Conservation (phyloP, 2,329 filamentous ascomycete genomes). For the Talaromyces sp. region DNA sequence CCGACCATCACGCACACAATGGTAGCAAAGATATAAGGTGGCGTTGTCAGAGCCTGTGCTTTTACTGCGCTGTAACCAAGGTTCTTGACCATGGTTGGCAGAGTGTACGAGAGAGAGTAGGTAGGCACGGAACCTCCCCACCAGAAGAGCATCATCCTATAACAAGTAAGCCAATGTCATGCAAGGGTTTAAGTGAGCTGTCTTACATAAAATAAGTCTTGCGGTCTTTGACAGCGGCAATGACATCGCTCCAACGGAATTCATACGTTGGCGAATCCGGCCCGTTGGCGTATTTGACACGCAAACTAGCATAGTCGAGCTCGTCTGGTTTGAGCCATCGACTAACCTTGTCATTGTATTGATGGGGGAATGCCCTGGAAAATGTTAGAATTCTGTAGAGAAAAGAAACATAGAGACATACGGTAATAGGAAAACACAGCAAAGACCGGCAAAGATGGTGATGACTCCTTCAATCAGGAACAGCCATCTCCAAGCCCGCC, state of each 20-base stretch:
- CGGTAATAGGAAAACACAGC: slow-evolving; percentile 40
- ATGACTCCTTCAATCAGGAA: slow-evolving; percentile 60
- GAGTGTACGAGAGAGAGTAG: slow-evolving; percentile 18
- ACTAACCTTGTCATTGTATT: slow-evolving; percentile 32
- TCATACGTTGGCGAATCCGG: not conserved
- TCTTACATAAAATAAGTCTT: not conserved
- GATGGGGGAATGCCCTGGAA: slow-evolving; percentile 13
- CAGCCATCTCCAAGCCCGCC: slow-evolving; percentile 33
- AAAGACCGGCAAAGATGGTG: slow-evolving; percentile 52
- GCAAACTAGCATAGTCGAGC: slow-evolving; percentile 24
- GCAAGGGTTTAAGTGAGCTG: slow-evolving; percentile 8
- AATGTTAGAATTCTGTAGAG: slow-evolving; percentile 8
- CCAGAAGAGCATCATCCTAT: slow-evolving; percentile 18
- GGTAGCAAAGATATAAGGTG: slow-evolving; percentile 14
- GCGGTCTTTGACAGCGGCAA: not conserved
- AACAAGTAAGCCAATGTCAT: slow-evolving; percentile 14
- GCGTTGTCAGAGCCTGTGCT: slow-evolving; percentile 38
- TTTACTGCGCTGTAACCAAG: slow-evolving; percentile 36
- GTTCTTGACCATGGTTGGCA: slow-evolving; percentile 35
- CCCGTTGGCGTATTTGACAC: not conserved
- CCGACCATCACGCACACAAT: not conserved
- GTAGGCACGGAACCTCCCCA: slow-evolving; percentile 20
- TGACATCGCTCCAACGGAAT: not conserved
- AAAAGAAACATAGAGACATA: slow-evolving; percentile 33
- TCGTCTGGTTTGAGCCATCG: slow-evolving; percentile 36